Base-by-base conservation (phyloP, 2,329 filamentous ascomycete genomes). In the Penicillium sp. region DNA sequence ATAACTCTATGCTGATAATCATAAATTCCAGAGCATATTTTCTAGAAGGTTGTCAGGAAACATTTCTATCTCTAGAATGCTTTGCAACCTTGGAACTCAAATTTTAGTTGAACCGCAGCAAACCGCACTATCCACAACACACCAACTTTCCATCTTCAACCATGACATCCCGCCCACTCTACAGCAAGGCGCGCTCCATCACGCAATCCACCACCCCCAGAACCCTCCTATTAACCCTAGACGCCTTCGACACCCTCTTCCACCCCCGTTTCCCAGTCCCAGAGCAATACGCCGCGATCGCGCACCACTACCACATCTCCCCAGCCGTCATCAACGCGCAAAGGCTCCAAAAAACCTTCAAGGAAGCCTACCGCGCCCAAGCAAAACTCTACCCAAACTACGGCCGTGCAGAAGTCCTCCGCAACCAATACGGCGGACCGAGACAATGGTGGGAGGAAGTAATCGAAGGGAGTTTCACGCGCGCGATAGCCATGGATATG, bases 231-330 rank as follows among this genome's bases (percentile, higher is more conserved):
- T 54, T 71, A 13, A 70, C 68, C 22, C 51, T 71, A 27, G 68
- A 71, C 50, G 68, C 68, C 22, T 68, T 70, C 39, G 62, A 59
- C 14, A 71, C 68, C 2, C 44, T 71, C 32, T 70, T 70, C 48
- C 48, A 64, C 34, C 68, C 68, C 0, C 60, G 61, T 39, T 46
- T 50, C 3, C 59, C 67, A 1, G 50, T 71, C 20, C 52, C 61
- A 5, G 50, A 57, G 6, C 64, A 68, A 46, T 71, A 71, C 51
- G 53, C 62, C 16, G 45, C 59, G 8, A 51, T 60, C 32, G 67
- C 67, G 10, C 54, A 59, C 40, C 37, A 55, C 37, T 65, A 60
- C 45, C 59, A 63, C 12, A 44, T 69, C 15, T 51, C 53, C 30
- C 52, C 36, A n/a, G 40, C 49, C 5, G 16, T 39, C 17, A 32